Evolutionary conservation across 495 filamentous ascomycete genomes (phyloP).

Genomic region (Eremomyces bilateralis): DNA sequence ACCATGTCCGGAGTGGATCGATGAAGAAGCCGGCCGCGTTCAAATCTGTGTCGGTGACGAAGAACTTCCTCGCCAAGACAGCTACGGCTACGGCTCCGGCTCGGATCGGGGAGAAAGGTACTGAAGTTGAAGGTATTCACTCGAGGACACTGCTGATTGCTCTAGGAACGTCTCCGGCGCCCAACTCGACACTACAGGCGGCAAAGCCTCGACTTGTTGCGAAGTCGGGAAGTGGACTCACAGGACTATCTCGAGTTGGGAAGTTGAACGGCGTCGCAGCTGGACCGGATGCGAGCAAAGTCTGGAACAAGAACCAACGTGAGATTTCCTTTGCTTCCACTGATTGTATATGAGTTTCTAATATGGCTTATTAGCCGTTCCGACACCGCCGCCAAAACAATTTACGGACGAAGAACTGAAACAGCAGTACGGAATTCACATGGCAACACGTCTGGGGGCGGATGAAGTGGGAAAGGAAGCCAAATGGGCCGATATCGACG

Average conservation of each 20-base stretch:
- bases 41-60: constrained; percentile 89
- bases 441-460: constrained; percentile 73
- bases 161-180: constrained; percentile 22
- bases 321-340: constrained; percentile 17
- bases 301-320: constrained; percentile 99
- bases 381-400: constrained; percentile 66
- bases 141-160: background rate
- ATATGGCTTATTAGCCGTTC: constrained; percentile 33
- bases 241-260: constrained; percentile 24
- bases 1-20: constrained; percentile 44
- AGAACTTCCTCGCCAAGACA: constrained; percentile 53
- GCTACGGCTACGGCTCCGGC: constrained; percentile 15
- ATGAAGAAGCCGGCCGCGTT: constrained; percentile 73
- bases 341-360: background rate
- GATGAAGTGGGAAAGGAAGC: constrained; percentile 66
- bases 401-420: constrained; percentile 95
- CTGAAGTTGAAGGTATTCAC: background rate
- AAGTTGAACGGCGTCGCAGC: constrained; percentile 24
- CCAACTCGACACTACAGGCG: constrained; percentile 24
- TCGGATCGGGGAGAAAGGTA: constrained; percentile 17
- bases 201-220: constrained; percentile 41
- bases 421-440: constrained; percentile 85
- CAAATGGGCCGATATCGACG: constrained; percentile 97
- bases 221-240: constrained; percentile 38
- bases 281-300: constrained; percentile 48